Base-by-base conservation (phyloP, 2,329 filamentous ascomycete genomes). In the Sclerotinia glacialis region DNA sequence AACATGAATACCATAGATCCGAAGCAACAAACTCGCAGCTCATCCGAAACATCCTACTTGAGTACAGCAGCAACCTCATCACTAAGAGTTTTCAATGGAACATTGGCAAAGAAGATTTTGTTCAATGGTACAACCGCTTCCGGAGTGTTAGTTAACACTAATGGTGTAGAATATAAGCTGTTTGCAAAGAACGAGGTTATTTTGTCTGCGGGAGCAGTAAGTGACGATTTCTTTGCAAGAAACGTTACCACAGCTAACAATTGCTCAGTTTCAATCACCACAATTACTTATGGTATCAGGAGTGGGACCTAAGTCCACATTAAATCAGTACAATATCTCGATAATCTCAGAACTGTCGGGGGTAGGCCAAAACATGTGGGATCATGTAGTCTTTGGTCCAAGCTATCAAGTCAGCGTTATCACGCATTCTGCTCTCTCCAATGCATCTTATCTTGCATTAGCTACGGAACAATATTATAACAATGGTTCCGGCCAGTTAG, bases 311-410 rank as follows among this genome's bases (percentile, higher is more conserved):
- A 3, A 14, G 2, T 7, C 44, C 1, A 49, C 23, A 3, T 26
- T 65, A 2, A 16, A 11, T 5, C 28, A 52, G 21, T 26, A 54
- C 9, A 55, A 55, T 8, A 85, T 85, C 47, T 9, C 56, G 1
- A 23, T 60, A 18, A n/a, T 60, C 28, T 34, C 56, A 5, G 44
- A 60, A 21, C 56, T 47, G 18, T 28, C 56, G 0, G 82, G 82
- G 1, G 83, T 85, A 1, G 83, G 82, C 5, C 76, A 83, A 69
- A 80, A 82, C 64, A 77, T 84, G 54, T 59, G 34, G 54, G 37
- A 40, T 40, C 63, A 59, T 42, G 44, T 50, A 8, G 69, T 70
- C 26, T 67, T 69, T n/a, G 58, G 65, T 14, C 46, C 28, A 11
- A 28, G 37, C 12, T 67, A 67, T n/a, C 46, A 40, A 50, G 67